A percentile compares a stretch with the other conserved stretches of the same genome.
phyloP scores from a whole-genome alignment of 768 basidiomycete species.

The Brasilioporus rufonigricans region DNA sequence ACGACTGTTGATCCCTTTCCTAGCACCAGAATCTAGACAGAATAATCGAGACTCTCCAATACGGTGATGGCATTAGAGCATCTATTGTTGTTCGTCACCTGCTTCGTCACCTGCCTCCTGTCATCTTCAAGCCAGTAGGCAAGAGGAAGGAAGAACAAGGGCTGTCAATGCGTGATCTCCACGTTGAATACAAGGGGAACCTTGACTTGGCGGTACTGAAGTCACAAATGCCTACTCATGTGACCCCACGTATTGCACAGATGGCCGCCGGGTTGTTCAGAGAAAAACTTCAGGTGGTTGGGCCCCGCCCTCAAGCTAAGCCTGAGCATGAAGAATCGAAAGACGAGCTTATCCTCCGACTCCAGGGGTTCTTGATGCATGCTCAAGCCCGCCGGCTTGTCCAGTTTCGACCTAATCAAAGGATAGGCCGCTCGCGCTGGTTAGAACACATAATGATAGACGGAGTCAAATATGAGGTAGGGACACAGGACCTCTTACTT shows the following conservation, averaged over 20 bases:
- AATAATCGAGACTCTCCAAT: conserved; percentile 22
- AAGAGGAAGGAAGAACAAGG: neutral
- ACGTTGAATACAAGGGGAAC: conserved; percentile 34
- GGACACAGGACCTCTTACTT: neutral
- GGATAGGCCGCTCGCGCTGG: conserved; percentile 35
- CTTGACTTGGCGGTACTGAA: conserved; percentile 58
- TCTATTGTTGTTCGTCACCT: conserved; percentile 22
- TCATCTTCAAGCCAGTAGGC: conserved; percentile 12
- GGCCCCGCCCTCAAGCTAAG: conserved; percentile 33
- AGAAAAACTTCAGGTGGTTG: conserved; percentile 56
- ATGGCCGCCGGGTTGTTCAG: conserved; percentile 52
- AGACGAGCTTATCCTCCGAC: conserved; percentile 14
- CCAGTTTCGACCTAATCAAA: conserved; percentile 31
- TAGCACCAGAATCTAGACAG: conserved; percentile 22
- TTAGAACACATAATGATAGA: conserved; percentile 44
- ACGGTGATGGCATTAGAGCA: conserved; percentile 18
- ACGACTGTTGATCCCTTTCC: neutral
- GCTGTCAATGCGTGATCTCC: neutral
- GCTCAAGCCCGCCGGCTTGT: conserved; percentile 11
- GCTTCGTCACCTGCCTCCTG: conserved; percentile 7
- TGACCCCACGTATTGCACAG: conserved; percentile 57
- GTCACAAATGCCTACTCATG: conserved; percentile 54
- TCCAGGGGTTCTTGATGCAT: conserved; percentile 23
- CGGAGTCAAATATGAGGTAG: conserved; percentile 42
- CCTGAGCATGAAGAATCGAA: conserved; percentile 6